Evolutionary conservation across 2,329 filamentous ascomycete species (phyloP).

Genomic region (Lomentospora prolificans): DNA sequence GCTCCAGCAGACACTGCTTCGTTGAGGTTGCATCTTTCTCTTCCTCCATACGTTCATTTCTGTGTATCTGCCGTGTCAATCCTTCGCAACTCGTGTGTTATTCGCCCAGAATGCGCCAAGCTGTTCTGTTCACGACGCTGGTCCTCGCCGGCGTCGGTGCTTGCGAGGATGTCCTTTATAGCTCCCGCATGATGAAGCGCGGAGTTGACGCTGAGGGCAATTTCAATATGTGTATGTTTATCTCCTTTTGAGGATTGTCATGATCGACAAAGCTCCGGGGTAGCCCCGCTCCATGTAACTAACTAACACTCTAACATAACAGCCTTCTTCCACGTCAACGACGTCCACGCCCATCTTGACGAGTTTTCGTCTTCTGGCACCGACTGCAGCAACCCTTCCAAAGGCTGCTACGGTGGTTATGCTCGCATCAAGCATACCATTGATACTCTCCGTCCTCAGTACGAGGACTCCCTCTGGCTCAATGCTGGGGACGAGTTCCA

Average conservation of each 20-base stretch:
- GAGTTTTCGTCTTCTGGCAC: slow-evolving; percentile 51
- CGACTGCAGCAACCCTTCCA: slow-evolving; percentile 45
- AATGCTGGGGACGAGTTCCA: slow-evolving; percentile 63
- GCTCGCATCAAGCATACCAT: slow-evolving; percentile 53
- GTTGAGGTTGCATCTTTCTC: not conserved
- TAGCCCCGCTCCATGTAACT: not conserved
- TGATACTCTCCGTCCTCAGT: slow-evolving; percentile 42
- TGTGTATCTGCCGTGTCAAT: not conserved
- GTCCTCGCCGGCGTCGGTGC: slow-evolving; percentile 18
- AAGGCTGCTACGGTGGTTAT: slow-evolving; percentile 56
- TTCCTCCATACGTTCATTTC: not conserved
- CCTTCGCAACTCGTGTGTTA: not conserved
- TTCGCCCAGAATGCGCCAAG: not conserved
- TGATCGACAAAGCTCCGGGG: not conserved
- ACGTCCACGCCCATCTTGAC: slow-evolving; percentile 58
- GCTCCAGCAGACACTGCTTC: not conserved
- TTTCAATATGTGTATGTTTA: slow-evolving; percentile 39
- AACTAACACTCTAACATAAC: not conserved
- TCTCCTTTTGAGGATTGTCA: not conserved
- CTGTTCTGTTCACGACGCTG: slow-evolving; percentile 11
- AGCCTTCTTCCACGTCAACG: slow-evolving; percentile 61
- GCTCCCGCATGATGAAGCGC: slow-evolving; percentile 37
- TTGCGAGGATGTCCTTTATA: slow-evolving; percentile 39
- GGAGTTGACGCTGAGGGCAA: slow-evolving; percentile 37
- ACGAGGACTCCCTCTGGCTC: slow-evolving; percentile 52